phyloP scores from a whole-genome alignment of 768 basidiomycete species.

The Amanita muscaria region DNA sequence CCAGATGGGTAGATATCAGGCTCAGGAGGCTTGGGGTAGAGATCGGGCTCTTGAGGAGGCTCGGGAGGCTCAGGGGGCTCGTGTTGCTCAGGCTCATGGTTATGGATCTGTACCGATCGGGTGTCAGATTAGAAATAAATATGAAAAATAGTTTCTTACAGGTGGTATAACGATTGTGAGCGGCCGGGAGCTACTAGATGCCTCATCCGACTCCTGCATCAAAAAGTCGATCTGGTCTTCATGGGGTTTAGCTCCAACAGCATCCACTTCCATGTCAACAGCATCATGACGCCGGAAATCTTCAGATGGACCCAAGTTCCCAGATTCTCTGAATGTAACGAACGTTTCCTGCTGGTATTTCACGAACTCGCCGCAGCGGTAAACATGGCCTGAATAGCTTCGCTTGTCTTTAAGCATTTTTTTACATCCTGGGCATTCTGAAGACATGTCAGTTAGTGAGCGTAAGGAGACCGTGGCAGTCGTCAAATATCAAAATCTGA shows the following conservation, averaged over 20 bases:
- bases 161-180: slow-evolving; percentile 1
- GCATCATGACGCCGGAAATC: background rate
- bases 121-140: background rate
- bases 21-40: no score
- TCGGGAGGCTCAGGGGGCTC: background rate
- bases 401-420: background rate
- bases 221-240: no score
- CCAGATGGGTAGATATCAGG: background rate
- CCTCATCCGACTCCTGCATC: no score
- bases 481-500: background rate
- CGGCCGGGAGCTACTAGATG: background rate
- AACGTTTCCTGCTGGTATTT: background rate
- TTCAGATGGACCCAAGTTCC: background rate
- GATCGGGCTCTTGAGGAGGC: no score
- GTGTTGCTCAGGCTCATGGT: background rate
- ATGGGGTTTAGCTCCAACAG: no score
- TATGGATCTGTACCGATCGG: background rate
- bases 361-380: background rate
- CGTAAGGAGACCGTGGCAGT: background rate
- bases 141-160: background rate
- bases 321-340: background rate
- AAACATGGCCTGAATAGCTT: background rate
- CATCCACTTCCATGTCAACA: no score
- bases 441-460: background rate
- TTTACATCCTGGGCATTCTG: background rate